phyloP scores from a whole-genome alignment of 257 asterid genomes.

The Ajuga chamaepitys region DNA sequence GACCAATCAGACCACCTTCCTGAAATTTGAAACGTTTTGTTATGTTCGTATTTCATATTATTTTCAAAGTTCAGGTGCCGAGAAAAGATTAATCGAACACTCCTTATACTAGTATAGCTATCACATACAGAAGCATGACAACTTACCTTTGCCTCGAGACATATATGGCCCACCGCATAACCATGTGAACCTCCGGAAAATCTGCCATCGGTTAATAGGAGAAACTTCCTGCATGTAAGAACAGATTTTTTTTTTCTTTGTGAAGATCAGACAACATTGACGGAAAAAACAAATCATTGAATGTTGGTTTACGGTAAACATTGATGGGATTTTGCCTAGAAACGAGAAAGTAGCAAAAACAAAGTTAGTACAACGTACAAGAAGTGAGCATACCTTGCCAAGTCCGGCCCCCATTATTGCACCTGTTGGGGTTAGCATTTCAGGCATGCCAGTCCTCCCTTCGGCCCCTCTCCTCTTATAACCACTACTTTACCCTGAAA shows the following conservation, averaged over 20 bases:
- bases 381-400: constrained; percentile 59
- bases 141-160: constrained; percentile 94
- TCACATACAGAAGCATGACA: neutral
- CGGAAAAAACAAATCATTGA: too few species aligned
- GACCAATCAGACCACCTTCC: constrained; percentile 97
- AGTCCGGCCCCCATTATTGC: constrained; percentile 99
- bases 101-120: too few species aligned
- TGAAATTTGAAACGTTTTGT: constrained; percentile 23
- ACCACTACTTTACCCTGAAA: constrained; percentile 93
- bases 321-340: neutral
- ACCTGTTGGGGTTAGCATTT: constrained; percentile 98
- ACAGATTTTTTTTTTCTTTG: neutral
- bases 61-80: too few species aligned
- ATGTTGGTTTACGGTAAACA: neutral
- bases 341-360: neutral
- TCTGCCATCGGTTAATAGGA: constrained; percentile 85
- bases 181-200: constrained; percentile 99
- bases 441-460: constrained; percentile 99
- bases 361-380: neutral
- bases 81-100: too few species aligned
- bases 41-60: too few species aligned
- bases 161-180: constrained; percentile 93
- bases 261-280: neutral
- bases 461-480: constrained; percentile 97
- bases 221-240: constrained; percentile 67